These are phyloP conservation scores for Candida hispaniensis DNA, from an alignment of 805 yeast species.

Conservation along the genomic window DNA sequence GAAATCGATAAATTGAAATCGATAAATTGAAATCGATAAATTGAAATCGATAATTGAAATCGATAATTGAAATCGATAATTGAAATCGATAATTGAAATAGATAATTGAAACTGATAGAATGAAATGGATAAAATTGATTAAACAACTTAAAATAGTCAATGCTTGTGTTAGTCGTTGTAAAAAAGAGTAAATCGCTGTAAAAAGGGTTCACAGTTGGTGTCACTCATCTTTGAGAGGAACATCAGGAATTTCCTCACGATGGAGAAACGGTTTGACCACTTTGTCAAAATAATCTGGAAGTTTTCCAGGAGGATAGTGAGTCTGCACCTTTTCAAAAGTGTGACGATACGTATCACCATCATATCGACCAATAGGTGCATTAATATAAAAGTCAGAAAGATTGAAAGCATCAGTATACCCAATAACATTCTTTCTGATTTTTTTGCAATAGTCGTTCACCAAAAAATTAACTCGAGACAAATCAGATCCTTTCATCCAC, in stretches of 20 bases:
- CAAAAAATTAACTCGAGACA: slow-evolving; percentile 35
- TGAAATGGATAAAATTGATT: too few relatives aligned
- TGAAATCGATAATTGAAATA: too few relatives aligned
- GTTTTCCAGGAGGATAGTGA: slow-evolving; percentile 36
- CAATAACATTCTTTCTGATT: slow-evolving; percentile 59
- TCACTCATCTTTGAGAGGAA: slow-evolving; percentile 8
- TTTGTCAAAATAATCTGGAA: slow-evolving; percentile 47
- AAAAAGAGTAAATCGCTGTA: too few relatives aligned
- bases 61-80: too few relatives aligned
- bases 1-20: too few relatives aligned
- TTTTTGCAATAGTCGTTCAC: slow-evolving; percentile 39
- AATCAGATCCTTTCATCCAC: slow-evolving; percentile 40
- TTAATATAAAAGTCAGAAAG: slow-evolving; percentile 71
- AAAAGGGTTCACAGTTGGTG: too few relatives aligned
- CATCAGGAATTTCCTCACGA: slow-evolving; percentile 19
- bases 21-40: too few relatives aligned
- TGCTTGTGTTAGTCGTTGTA: too few relatives aligned
- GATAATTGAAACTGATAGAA: too few relatives aligned
- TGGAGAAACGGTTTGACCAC: slow-evolving; percentile 29
- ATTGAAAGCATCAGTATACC: slow-evolving; percentile 75
- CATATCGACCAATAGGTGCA: slow-evolving; percentile 68
- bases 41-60: too few relatives aligned
- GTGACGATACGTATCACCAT: slow-evolving; percentile 75
- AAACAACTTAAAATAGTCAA: too few relatives aligned
- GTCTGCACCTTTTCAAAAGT: slow-evolving; percentile 55